Evolutionary conservation across 2,329 filamentous ascomycete genomes (phyloP).

Genomic region (Aspergillus tubingensis): DNA sequence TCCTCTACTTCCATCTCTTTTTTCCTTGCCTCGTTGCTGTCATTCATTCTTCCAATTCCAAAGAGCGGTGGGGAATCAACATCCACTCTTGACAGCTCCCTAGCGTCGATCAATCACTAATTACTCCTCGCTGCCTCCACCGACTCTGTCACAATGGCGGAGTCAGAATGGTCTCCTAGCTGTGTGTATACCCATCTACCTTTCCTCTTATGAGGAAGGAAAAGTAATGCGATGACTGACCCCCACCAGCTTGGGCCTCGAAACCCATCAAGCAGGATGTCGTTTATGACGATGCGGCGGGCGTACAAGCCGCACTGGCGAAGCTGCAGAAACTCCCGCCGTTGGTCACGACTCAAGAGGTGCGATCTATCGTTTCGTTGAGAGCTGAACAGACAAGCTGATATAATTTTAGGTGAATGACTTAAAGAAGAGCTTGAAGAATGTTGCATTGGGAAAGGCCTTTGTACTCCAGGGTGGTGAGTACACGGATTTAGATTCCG

Average conservation of each 20-base stretch:
- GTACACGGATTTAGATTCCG: constrained; percentile 8
- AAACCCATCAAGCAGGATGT: constrained; percentile 31
- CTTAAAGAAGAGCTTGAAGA: constrained; percentile 74
- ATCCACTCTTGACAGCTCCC: background rate
- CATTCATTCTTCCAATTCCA: background rate
- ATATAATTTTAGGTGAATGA: constrained; percentile 60
- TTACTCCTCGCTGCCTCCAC: background rate
- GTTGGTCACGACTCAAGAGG: constrained; percentile 50
- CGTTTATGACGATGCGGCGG: constrained; percentile 46
- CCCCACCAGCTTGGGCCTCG: constrained; percentile 23
- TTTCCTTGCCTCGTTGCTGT: background rate
- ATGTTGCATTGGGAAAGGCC: constrained; percentile 86
- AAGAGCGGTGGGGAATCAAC: background rate
- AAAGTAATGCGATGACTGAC: background rate
- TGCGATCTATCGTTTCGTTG: constrained; percentile 18
- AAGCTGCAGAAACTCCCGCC: constrained; percentile 50
- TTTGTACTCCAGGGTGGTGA: constrained; percentile 89
- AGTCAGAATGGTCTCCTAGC: constrained; percentile 16
- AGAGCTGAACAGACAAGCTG: background rate
- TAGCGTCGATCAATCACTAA: constrained; percentile 3
- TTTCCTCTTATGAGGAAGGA: background rate
- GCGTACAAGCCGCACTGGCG: constrained; percentile 41
- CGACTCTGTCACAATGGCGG: background rate
- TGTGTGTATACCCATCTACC: constrained; percentile 14
- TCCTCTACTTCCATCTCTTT: background rate